Percentiles rank a stretch among this genome's conserved stretches.
These are phyloP conservation scores for Tolypocladium tropicale DNA, from an alignment of 2,329 filamentous ascomycete genomes.

Conservation along the genomic window DNA sequence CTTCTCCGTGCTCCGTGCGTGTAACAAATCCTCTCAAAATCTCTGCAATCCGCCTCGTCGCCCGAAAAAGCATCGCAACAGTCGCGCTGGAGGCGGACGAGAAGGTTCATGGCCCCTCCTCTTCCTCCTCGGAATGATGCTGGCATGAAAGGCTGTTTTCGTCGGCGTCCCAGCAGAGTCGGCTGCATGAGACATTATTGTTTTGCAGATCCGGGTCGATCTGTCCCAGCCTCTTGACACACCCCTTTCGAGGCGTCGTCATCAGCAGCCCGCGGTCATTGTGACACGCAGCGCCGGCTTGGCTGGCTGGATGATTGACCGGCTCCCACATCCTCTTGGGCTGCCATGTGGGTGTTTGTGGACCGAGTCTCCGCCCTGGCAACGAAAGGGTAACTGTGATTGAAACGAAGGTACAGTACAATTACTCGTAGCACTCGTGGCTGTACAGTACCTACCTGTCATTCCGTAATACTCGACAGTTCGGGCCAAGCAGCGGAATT, in stretches of 20 bases:
- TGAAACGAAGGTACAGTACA: too few relatives aligned
- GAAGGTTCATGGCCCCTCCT: too few relatives aligned
- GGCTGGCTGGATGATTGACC: too few relatives aligned
- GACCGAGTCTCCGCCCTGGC: not conserved
- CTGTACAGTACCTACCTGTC: too few relatives aligned
- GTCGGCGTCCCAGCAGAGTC: not conserved
- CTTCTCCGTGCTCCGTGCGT: too few relatives aligned
- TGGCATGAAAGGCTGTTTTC: not conserved
- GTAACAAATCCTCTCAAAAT: too few relatives aligned
- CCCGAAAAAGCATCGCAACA: not conserved
- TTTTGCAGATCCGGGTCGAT: not conserved
- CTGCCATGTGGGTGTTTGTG: not conserved
- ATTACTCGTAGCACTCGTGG: too few relatives aligned
- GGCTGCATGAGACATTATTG: not conserved
- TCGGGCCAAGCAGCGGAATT: too few relatives aligned
- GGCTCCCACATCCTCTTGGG: not conserved
- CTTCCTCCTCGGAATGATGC: too few relatives aligned
- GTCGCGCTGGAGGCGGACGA: not conserved
- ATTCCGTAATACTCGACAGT: too few relatives aligned
- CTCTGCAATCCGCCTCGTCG: too few relatives aligned
- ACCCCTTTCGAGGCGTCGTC: conserved; percentile 1
- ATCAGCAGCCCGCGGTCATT: not conserved
- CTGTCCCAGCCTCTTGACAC: not conserved
- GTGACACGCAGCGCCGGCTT: not conserved
- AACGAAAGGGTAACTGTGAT: too few relatives aligned